Percentiles rank a stretch among this genome's conserved stretches.
These are phyloP conservation scores for Funneliformis caledonium DNA, from an alignment of 371 early-diverging fungal species.

Conservation along the genomic window DNA sequence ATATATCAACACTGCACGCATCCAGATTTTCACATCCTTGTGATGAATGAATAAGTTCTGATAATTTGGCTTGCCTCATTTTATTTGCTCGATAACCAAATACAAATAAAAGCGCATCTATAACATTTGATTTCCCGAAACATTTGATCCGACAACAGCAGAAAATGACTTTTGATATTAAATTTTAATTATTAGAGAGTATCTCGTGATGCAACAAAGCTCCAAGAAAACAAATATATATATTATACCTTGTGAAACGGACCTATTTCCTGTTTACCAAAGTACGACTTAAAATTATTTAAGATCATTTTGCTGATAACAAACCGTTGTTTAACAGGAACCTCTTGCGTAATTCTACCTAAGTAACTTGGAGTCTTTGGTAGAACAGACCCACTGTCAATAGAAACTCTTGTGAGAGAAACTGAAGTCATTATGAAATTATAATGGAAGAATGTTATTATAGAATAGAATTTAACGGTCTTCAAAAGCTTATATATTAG, in stretches of 20 bases:
- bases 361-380: no score
- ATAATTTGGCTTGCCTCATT: no score
- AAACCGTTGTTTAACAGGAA: conserved; percentile 57
- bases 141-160: conserved; percentile 86
- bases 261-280: conserved; percentile 82
- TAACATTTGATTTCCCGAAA: no score
- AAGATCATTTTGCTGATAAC: conserved; percentile 93
- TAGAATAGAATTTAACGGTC: no score
- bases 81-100: no score
- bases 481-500: no score
- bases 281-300: conserved; percentile 96
- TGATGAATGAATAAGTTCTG: conserved; percentile 59
- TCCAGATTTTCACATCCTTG: conserved; percentile 69
- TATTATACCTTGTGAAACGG: conserved; percentile 91
- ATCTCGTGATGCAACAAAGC: neutral
- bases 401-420: no score
- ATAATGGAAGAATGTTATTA: no score
- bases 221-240: neutral
- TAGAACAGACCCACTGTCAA: no score
- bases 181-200: neutral
- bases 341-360: no score
- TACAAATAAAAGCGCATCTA: no score
- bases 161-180: conserved; percentile 68
- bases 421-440: no score
- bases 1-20: conserved; percentile 80